Evolutionary conservation across 768 basidiomycete species (phyloP), one percentile per base, ranked within the genome.

Genomic region (Tylopilus sp.): DNA sequence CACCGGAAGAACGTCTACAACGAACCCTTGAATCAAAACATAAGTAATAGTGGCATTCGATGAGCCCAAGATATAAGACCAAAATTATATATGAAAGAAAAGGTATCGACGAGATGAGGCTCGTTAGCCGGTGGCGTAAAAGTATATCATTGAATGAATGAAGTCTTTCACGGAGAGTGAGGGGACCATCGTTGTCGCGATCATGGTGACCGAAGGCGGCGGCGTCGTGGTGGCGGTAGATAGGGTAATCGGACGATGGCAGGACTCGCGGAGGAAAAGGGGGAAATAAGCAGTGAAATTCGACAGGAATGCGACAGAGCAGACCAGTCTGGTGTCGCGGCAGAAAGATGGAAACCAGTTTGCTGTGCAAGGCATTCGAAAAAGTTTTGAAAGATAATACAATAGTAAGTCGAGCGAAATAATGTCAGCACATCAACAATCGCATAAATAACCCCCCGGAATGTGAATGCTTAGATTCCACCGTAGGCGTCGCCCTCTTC

Each of bases 401-500:
- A 68, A 17, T 20, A 35, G 47, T 57, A 64, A 63, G 52, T 46
- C 35, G n/a, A 18, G 35, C 8, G 35, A 36, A 23, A 41, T 51
- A 44, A 44, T 36, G 30, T 53, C 46, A 56, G 35, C 22, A 55
- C 40, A 57, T 53, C 57, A 39, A 26, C 40, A 45, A 49, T 45
- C 43, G 55, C 45, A 50, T 12, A 18, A 6, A 57, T 38, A 47
- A 33, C 25, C 50, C 18, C 15, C 18, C 15, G 41, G 40, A 12
- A 15, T 31, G 40, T 12, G 25, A 28, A 18, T 23, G 47, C 40
- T 76, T 69, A 87, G 64, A 88, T 79, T 26, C 85, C 86, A 22
- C 77, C 83, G 57, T 88, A 88, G 41, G 81, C 84, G 56, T 88
- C 86, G 25, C 81, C 80, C 30, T 78, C 77, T 56, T 82, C 76